phyloP scores from a whole-genome alignment of 1,139 yeast species.

The Arxiozyma telluris region DNA sequence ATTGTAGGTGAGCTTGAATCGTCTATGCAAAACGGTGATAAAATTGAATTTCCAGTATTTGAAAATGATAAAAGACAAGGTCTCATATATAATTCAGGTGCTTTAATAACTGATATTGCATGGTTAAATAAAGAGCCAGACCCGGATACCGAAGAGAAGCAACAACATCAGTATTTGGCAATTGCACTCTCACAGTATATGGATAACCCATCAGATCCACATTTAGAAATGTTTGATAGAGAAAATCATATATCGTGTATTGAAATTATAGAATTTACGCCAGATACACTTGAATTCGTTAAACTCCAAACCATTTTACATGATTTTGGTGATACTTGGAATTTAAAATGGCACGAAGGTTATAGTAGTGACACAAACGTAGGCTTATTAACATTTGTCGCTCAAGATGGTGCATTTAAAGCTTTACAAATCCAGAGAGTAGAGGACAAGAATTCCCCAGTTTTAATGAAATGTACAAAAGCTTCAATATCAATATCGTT shows the following conservation, averaged over 20 bases:
- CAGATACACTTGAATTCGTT: constrained; percentile 22
- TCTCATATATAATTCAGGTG: constrained; percentile 45
- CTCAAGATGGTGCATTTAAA: constrained; percentile 56
- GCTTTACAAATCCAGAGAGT: constrained; percentile 36
- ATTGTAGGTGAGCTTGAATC: constrained; percentile 17
- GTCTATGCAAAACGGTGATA: constrained; percentile 13
- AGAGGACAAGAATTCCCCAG: background rate
- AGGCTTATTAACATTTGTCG: constrained; percentile 45
- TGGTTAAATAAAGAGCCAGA: constrained; percentile 38
- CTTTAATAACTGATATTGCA: constrained; percentile 43
- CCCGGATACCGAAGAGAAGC: constrained; percentile 10
- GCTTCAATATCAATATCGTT: constrained; percentile 22
- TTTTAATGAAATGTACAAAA: constrained; percentile 6
- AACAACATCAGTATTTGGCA: constrained; percentile 40
- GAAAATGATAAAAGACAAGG: constrained; percentile 36
- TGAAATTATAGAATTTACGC: constrained; percentile 41
- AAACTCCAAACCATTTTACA: constrained; percentile 35
- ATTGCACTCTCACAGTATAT: constrained; percentile 37
- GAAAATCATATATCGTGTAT: constrained; percentile 36
- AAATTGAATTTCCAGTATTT: constrained; percentile 27
- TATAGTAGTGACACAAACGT: constrained; percentile 24
- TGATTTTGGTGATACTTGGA: constrained; percentile 46
- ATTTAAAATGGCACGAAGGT: constrained; percentile 45
- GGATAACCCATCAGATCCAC: constrained; percentile 27
- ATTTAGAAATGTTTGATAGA: constrained; percentile 33